These are phyloP conservation scores for Vitis vinifera DNA, from an alignment of 164 flowering plant genomes.

Conservation along the genomic window ASM3070453v1 NC_081810.1:13392501-13393000, in stretches of 20 bases:
- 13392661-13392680: slow-evolving; percentile 95
- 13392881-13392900: no score
- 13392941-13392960: background rate
- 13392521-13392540: slow-evolving; percentile 95
- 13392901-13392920: no score
- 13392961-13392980: background rate
- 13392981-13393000: background rate
- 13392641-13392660: slow-evolving; percentile 56
- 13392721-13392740: slow-evolving; percentile 95
- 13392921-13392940: background rate
- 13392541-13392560: slow-evolving; percentile 6
- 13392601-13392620: background rate
- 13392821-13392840: slow-evolving; percentile 65
- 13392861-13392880: no score
- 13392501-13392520: slow-evolving; percentile 77
- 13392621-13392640: background rate
- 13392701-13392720: slow-evolving; percentile 87
- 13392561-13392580: background rate
- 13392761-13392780: slow-evolving; percentile 97
- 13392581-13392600: background rate
- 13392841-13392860: background rate
- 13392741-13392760: slow-evolving; percentile 98
- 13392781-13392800: slow-evolving; percentile 90
- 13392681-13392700: slow-evolving; percentile 85
- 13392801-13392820: slow-evolving; percentile 97